Evolutionary conservation across 2,329 filamentous ascomycete genomes (phyloP), one percentile per base, ranked within the genome.

Genomic region (Fulvia fulva): DNA sequence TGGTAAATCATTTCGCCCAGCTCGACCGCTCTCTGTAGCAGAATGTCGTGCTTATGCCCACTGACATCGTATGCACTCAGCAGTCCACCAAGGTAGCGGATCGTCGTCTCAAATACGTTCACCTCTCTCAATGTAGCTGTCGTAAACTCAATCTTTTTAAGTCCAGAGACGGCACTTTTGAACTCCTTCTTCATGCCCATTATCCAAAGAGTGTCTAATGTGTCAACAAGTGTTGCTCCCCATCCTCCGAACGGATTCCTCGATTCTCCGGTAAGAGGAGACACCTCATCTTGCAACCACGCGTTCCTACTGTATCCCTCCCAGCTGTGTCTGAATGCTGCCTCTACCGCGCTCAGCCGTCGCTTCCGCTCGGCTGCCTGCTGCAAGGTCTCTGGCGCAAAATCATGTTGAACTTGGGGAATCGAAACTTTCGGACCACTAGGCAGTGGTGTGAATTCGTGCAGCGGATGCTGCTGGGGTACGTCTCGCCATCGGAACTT

Each of bases 201-300:
- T 63, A 90, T 87, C 86, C 87, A 89, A 14, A 90, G 76, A n/a
- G 84, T 85, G 68, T 90, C 87, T 51, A 92, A 76, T 1, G 84
- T 78, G 76, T 96, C 91, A 12, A 96, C 88, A 61, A 96, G 72
- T 0, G 91, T 94, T 21, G 91, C 91, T n/a, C 88, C 89, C 91
- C 91, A 96, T 50, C 89, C 90, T 69, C 90, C 93, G 72, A 97
- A 97, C 0, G 90, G 89, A 69, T 97, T 89, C 23, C 84, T 84
- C 9, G 59, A 19, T 22, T 55, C 43, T 14, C 59, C 63, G 9
- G 57, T 61, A n/a, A 72, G 30, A 0, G 93, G 93, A 21, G 77
- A 81, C 7, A 97, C 76, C 75, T 97, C 93, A 70, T 97, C 93
- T 66, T 96, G 89, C 63, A 87, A 82, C 86, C 90, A 93, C 11